Evolutionary conservation across 2,329 filamentous ascomycete species (phyloP), one percentile per base, ranked within the genome.

Genomic region (Huntiella omanensis): DNA sequence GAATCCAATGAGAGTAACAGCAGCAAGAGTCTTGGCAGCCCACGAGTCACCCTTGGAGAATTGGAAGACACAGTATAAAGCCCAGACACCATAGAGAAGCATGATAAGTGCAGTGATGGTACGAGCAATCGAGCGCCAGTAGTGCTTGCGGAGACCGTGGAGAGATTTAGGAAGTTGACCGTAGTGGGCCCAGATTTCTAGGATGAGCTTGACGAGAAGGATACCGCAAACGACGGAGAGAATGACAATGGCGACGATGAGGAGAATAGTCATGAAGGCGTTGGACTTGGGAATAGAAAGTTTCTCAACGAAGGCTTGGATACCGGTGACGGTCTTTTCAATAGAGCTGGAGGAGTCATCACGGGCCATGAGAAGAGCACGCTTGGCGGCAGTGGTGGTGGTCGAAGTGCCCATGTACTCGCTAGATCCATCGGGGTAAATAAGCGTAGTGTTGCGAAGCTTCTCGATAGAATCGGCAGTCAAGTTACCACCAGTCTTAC

Each of bases 41-140:
- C 87, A 95, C 0, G 88, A 96, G 61, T 96, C 91, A 49, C 88
- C 87, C 37, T 79, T 73, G 1, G 81, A 91, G 62, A 96, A 94
- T 59, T 98, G 91, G 62, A 88, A 96, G 52, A 98, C 74, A 60
- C 88, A 96, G 64, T 94, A 96, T 38, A 96, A 66, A 1, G 86
- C 84, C 91, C 91, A 96, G 51, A 94, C 75, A 51, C 91, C 85
- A 62, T 96, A 98, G 2, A 96, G 73, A 13, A 96, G 67, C 50
- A 96, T 70, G 54, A 98, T 86, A 61, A 98, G 70, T 53, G 83
- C 83, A 38, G 86, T 93, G 56, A 96, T 82, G 12, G 86, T 81
- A 51, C 88, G 83, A 40, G 80, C 83, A 59, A 98, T 80, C 47
- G 86, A 77, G 53, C 83, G 82, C 91, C 91, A 96, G 68, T 96